Evolutionary conservation across 2,329 filamentous ascomycete species (phyloP), one percentile per base, ranked within the genome.

Genomic region (Fusarium papillatum): DNA sequence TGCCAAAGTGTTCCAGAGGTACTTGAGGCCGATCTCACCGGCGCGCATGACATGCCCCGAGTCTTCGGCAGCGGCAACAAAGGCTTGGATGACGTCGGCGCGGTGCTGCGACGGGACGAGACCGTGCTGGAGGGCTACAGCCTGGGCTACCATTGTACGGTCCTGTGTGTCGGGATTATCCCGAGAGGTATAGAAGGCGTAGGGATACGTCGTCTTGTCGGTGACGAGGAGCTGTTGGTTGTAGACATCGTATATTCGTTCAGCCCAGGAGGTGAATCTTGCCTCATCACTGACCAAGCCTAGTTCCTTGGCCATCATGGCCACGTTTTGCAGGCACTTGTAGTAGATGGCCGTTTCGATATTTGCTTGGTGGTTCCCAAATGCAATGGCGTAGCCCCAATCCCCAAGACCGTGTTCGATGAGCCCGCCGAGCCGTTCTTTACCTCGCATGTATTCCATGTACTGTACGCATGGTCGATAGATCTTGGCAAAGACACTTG

Each of bases 311-410:
- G 84, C 83, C 81, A 86, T 85, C 69, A 82, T 71, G 36, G 77
- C 82, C 19, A 83, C 75, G 55, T 82, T 82, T 19, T 82, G 79
- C 1, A 86, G 80, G 55, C 85, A 86, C 53, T 84, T 80, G 73
- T 86, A 85, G 76, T 86, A 86, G 13, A 86, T 79, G 1, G 85
- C 85, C 8, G 85, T 86, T 70, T 86, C 85, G 24, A 86, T 86
- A 70, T 86, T 86, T 46, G 85, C 85, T 76, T 86, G 85, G 48
- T 84, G 82, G 66, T 86, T 86, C 5, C 85, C 85, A 57, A 82
- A 85, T 1, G 85, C 85, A 39, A 86, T 86, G 34, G 83, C 83
- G 4, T 84, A 81, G 5, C 85, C 85, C 85, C 85, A 86, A 53
- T 87, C 85, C 7, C 85, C 85, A 1, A 86, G 81, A 1, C 84